Base-by-base conservation (phyloP, 106 monocot genomes). In the Platanthera guangdongensis region DNA sequence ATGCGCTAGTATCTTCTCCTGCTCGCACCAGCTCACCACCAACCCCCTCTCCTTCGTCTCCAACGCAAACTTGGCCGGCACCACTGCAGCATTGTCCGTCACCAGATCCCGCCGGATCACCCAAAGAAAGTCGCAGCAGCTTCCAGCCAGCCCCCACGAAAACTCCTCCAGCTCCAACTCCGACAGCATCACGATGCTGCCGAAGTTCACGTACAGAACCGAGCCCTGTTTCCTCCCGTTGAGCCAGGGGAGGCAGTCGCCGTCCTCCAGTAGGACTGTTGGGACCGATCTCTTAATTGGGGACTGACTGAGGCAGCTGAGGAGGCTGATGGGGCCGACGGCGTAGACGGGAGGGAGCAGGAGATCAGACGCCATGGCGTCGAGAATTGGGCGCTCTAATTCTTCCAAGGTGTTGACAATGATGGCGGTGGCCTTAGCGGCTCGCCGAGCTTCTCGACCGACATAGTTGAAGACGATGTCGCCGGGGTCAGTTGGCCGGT, bases 381-480 rank as follows among this genome's bases (percentile, higher is more conserved):
- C 39, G 3, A 91, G 59, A 9, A 81, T 79, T 3, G 74, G 14
- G 51, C 22, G 50, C 55, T 91, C 91, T 14, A 91, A 45, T 0
- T 82, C 86, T 30, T 82, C 80, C 54, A 92, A 88, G 13, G 86
- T 88, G 82, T 88, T 87, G 9, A 91, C n/a, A 47, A 91, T 52
- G 68, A 91, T 69, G 3, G 82, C 83, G 0, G 83, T 51, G 4
- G 88, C 83, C 28, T 28, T 32, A 0, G 57, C 21, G 0, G 72
- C 65, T 5, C 77, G 39, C 10, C 64, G 71, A 0, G 74, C 57
- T 39, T 63, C 74, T 14, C 78, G 5, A 16, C 62, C 45, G 18
- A 77, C 0, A 75, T 75, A 86, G 9, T 82, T 74, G 6, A 88
- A 15, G 70, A 80, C 47, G 51, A 81, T 4, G 9, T 83, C 81